These are phyloP conservation scores for Penicillium silybi DNA, from an alignment of 495 filamentous ascomycete genomes.

Conservation along the genomic window DNA sequence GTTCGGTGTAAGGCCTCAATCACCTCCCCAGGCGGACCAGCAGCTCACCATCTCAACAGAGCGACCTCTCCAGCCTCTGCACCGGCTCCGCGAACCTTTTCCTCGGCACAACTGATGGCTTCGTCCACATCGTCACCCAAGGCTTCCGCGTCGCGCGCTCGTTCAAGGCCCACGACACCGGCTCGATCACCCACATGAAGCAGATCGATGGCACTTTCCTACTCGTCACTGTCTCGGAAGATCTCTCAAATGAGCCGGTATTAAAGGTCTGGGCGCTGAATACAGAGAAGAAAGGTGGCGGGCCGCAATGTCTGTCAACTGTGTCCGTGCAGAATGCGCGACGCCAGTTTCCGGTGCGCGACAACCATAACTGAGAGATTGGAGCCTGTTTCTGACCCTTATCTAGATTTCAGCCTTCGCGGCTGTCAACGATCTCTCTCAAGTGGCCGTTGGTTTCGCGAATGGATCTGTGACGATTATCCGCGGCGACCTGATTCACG, in stretches of 20 bases:
- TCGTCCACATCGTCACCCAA: slow-evolving; percentile 79
- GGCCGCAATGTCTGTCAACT: slow-evolving; percentile 80
- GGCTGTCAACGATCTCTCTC: slow-evolving; percentile 77
- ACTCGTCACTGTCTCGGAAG: slow-evolving; percentile 84
- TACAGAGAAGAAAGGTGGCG: slow-evolving; percentile 89
- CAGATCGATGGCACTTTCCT: slow-evolving; percentile 86
- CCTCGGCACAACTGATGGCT: slow-evolving; percentile 77
- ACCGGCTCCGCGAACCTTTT: slow-evolving; percentile 90
- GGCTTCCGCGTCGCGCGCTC: slow-evolving; percentile 81
- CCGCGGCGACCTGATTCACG: slow-evolving; percentile 90
- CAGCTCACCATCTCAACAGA: slow-evolving; percentile 38
- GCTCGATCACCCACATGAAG: slow-evolving; percentile 87
- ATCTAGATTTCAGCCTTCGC: slow-evolving; percentile 83
- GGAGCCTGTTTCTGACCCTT: neutral
- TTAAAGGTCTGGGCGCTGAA: slow-evolving; percentile 96
- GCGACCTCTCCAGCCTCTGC: slow-evolving; percentile 63
- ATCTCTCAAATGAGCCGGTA: slow-evolving; percentile 78
- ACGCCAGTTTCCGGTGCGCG: slow-evolving; percentile 78
- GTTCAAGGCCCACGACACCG: slow-evolving; percentile 78
- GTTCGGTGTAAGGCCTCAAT: slow-evolving; percentile 56
- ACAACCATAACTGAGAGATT: neutral
- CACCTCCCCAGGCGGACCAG: neutral
- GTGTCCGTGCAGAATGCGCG: slow-evolving; percentile 84
- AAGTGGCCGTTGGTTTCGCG: slow-evolving; percentile 91
- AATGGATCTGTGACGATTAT: slow-evolving; percentile 94